Evolutionary conservation across 306 rosid genomes (phyloP), one percentile per base, ranked within the genome.

Genomic region (Casuarina glauca): DNA sequence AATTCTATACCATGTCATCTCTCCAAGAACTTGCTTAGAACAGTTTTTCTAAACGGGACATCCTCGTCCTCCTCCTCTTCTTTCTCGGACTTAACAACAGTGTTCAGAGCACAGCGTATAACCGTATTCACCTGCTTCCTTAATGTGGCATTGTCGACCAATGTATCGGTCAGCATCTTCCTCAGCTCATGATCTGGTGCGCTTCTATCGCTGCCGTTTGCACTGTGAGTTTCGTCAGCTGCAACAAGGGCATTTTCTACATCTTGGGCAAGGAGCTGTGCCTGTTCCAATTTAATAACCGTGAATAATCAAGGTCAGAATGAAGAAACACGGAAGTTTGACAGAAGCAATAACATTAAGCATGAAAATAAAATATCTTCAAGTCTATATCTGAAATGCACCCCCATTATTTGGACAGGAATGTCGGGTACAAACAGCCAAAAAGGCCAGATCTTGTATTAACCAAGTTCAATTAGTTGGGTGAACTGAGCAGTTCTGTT

Each of bases 221-320:
- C 20, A 72, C 49, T 69, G 3, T 41, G 79, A 9, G 82, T 68
- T 60, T 86, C 90, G 3, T 80, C 92, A 42, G 3, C 83, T 4
- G 83, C 79, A 58, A 38, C 82, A 64, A 80, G 85, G 19, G 82
- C 75, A 74, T 85, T 84, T 75, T 89, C 94, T 42, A 88, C 84
- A 48, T 91, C 93, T 73, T 87, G 96, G 6, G 93, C 96, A 5
- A 93, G 93, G 79, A 95, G 97, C 83, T 93, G 96, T 69, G 97
- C 97, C 99, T 95, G 96, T 77, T 79, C 69, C 74, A 83, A 77
- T 70, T 76, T 74, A 62, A 63, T 66, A 53, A 78, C 57, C 67
- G 15, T 77, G 57, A 26, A 78, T 39, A 81, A 66, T 48, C 74
- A 73, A 76, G 32, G 79, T 74, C 44, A 20, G n/a, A 4, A 12